Percentiles rank a stretch among this genome's conserved stretches.
Evolutionary conservation across 2,329 filamentous ascomycete species (phyloP).

Genomic region (Paecilomyces variotii): DNA sequence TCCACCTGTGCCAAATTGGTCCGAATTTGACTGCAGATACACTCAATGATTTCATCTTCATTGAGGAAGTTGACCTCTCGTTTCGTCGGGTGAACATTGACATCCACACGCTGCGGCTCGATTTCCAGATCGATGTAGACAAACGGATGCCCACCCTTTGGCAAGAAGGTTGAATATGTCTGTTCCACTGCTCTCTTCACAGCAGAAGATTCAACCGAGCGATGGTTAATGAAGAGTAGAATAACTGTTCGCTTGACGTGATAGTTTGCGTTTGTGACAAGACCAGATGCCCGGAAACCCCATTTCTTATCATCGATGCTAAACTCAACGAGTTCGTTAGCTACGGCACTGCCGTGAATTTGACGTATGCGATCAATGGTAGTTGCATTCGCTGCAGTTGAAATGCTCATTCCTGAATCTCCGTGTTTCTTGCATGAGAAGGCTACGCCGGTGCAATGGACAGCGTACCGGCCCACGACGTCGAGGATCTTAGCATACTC

Average conservation of each 20-base stretch:
- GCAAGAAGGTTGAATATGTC: slow-evolving; percentile 76
- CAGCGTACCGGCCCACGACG: slow-evolving; percentile 83
- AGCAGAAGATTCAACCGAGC: slow-evolving; percentile 78
- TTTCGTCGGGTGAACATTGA: slow-evolving; percentile 97
- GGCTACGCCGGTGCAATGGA: slow-evolving; percentile 83
- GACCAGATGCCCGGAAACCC: slow-evolving; percentile 74
- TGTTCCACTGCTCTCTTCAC: slow-evolving; percentile 90
- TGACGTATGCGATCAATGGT: slow-evolving; percentile 80
- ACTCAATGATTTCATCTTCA: slow-evolving; percentile 89
- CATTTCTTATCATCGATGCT: slow-evolving; percentile 64
- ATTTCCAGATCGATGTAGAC: slow-evolving; percentile 88
- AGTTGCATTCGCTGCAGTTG: slow-evolving; percentile 64
- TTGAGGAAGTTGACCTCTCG: slow-evolving; percentile 95
- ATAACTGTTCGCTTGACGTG: slow-evolving; percentile 82
- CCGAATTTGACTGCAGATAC: slow-evolving; percentile 72
- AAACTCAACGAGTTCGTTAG: slow-evolving; percentile 80
- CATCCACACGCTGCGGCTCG: slow-evolving; percentile 84
- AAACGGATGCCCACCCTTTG: slow-evolving; percentile 91
- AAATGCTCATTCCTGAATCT: slow-evolving; percentile 73
- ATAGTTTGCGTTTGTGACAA: slow-evolving; percentile 90
- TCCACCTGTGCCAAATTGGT: slow-evolving; percentile 77
- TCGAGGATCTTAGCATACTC: slow-evolving; percentile 98
- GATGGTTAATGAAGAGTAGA: slow-evolving; percentile 92
- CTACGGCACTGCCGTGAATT: slow-evolving; percentile 74
- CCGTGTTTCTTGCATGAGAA: slow-evolving; percentile 97